Percentiles rank a stretch among this genome's conserved stretches.
phyloP scores from a whole-genome alignment of 164 flowering plant species.

The Macadamia tetraphylla region DNA sequence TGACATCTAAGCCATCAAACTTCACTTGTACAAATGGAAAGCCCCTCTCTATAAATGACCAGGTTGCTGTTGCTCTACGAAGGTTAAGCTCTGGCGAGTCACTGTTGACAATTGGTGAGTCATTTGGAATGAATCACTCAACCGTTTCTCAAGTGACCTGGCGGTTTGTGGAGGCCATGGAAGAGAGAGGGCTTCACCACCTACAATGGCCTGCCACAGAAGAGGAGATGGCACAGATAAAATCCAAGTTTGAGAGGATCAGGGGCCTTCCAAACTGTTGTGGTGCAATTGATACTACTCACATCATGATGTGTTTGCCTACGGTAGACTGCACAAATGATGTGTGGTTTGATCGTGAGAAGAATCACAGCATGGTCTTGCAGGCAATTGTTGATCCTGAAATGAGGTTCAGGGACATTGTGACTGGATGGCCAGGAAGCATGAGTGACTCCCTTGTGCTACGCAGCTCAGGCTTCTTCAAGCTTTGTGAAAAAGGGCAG shows the following conservation, averaged over 20 bases:
- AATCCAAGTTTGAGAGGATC: slow-evolving; percentile 60
- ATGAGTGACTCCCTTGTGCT: slow-evolving; percentile 49
- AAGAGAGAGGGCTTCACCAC: slow-evolving; percentile 64
- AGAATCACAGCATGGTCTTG: slow-evolving; percentile 75
- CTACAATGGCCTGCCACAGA: slow-evolving; percentile 70
- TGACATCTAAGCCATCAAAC: slow-evolving; percentile 41
- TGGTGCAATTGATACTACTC: slow-evolving; percentile 78
- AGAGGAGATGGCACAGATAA: slow-evolving; percentile 48
- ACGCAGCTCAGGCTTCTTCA: slow-evolving; percentile 52
- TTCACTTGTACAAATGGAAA: slow-evolving; percentile 45
- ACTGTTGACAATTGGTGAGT: slow-evolving; percentile 46
- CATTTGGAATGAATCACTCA: slow-evolving; percentile 64
- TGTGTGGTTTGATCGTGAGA: slow-evolving; percentile 57
- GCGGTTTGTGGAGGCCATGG: slow-evolving; percentile 85
- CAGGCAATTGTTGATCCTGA: slow-evolving; percentile 76
- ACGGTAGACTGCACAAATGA: slow-evolving; percentile 40
- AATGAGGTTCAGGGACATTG: slow-evolving; percentile 78
- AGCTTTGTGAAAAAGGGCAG: slow-evolving; percentile 54
- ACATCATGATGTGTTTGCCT: slow-evolving; percentile 59
- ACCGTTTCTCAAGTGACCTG: slow-evolving; percentile 80
- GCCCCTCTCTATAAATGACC: slow-evolving; percentile 46
- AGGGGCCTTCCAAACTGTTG: slow-evolving; percentile 88
- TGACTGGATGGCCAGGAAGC: slow-evolving; percentile 95
- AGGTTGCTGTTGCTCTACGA: slow-evolving; percentile 77
- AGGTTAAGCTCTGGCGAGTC: slow-evolving; percentile 83